phyloP scores from a whole-genome alignment of 768 basidiomycete genomes.

The Sarcomyxa edulis region DNA sequence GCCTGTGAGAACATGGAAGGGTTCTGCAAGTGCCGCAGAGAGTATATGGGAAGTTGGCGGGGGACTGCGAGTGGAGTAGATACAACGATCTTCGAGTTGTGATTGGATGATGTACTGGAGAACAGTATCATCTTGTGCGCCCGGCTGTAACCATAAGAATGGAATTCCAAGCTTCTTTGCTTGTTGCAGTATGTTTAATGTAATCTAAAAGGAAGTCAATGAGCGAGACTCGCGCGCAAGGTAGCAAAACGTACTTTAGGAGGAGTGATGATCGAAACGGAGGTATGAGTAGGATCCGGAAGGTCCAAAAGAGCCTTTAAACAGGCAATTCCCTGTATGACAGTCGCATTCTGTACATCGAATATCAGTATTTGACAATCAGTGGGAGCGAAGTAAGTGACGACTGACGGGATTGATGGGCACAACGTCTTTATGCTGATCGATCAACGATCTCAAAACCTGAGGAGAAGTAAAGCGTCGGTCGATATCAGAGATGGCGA shows the following conservation, averaged over 20 bases:
- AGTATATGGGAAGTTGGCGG: no score
- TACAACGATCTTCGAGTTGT: background rate
- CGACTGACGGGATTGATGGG: conserved; percentile 1
- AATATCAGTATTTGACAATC: background rate
- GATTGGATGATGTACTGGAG: conserved; percentile 4
- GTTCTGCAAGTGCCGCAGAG: no score
- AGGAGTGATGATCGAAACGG: conserved; percentile 1
- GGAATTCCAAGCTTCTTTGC: conserved; percentile 1
- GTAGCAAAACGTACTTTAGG: background rate
- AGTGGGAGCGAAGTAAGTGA: background rate
- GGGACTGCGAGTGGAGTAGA: no score
- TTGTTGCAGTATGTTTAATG: conserved; percentile 2
- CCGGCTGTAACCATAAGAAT: conserved; percentile 3
- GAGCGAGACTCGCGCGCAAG: no score
- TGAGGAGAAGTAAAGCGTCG: conserved; percentile 1
- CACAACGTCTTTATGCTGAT: conserved; percentile 1
- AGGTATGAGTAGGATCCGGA: conserved; percentile 2
- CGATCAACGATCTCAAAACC: conserved; percentile 6
- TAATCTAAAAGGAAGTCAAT: background rate
- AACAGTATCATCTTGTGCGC: conserved; percentile 2
- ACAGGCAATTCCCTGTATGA: conserved; percentile 1
- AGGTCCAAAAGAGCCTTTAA: conserved; percentile 3
- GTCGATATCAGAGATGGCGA: background rate
- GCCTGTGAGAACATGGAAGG: no score
- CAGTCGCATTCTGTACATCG: background rate